Conservation (phyloP, 2,329 filamentous ascomycete species). For the Fusarium lyarnte region DNA sequence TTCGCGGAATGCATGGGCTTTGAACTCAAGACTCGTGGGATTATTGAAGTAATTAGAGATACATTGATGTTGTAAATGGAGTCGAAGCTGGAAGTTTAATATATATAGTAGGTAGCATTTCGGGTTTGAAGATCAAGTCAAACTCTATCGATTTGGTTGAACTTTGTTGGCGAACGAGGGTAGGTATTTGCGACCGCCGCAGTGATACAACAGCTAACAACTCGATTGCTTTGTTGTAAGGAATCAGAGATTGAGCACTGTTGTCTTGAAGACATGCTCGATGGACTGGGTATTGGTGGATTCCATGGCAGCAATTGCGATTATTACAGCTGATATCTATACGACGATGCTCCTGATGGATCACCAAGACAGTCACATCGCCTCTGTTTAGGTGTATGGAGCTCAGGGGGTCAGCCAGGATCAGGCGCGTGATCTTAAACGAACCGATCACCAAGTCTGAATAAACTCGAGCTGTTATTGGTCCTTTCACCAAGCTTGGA, state of each 20-base stretch:
- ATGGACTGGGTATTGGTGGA: background rate
- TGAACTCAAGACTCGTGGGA: background rate
- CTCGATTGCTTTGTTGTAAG: background rate
- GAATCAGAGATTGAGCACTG: background rate
- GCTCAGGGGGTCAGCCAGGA: slow-evolving; percentile 21
- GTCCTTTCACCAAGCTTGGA: background rate
- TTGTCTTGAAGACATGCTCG: background rate
- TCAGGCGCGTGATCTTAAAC: slow-evolving; percentile 15
- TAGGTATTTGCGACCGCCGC: background rate
- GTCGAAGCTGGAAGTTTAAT: background rate
- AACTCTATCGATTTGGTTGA: slow-evolving; percentile 27
- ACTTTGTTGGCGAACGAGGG: slow-evolving; percentile 8
- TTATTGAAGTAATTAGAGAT: background rate
- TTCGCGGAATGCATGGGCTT: background rate
- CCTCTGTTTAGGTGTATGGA: background rate
- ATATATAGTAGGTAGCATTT: background rate
- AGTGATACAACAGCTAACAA: background rate
- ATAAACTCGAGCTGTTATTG: slow-evolving; percentile 5
- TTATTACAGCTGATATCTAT: background rate
- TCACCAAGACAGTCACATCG: slow-evolving; percentile 18
- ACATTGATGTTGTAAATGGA: background rate
- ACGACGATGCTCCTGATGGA: slow-evolving; percentile 1
- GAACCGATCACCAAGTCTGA: slow-evolving; percentile 18
- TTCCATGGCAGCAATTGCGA: background rate
- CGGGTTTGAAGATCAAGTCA: slow-evolving; percentile 12